Evolutionary conservation across 1,284 basidiomycete species (phyloP).

Genomic region (Spongispora temasekensis): DNA sequence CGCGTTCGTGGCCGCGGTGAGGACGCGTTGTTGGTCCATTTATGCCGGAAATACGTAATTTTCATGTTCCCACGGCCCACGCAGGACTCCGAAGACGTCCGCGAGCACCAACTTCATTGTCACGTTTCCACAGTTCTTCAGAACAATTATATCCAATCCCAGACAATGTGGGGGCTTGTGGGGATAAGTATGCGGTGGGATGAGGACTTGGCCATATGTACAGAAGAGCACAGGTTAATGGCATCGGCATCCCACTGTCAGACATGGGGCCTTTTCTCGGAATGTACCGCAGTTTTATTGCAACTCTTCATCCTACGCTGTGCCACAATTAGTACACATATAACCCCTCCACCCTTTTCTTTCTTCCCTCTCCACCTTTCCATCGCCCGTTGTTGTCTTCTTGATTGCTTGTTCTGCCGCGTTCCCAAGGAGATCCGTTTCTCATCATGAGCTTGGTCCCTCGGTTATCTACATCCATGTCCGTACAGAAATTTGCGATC

Average conservation of each 20-base stretch:
- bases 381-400: slow-evolving; percentile 4
- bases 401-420: slow-evolving; percentile 13
- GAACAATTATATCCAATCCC: too few species aligned
- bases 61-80: slow-evolving; percentile 16
- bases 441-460: slow-evolving; percentile 14
- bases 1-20: slow-evolving; percentile 16
- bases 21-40: slow-evolving; percentile 22
- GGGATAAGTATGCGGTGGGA: background rate
- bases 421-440: slow-evolving; percentile 21
- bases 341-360: slow-evolving; percentile 18
- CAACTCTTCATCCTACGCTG: slow-evolving; percentile 20
- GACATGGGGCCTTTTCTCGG: slow-evolving; percentile 23
- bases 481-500: slow-evolving; percentile 33
- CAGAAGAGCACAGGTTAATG: slow-evolving; percentile 18
- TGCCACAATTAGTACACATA: slow-evolving; percentile 35
- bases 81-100: slow-evolving; percentile 1
- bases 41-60: slow-evolving; percentile 25
- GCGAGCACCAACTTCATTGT: slow-evolving; percentile 6
- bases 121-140: slow-evolving; percentile 8
- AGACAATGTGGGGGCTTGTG: too few species aligned
- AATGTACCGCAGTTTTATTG: slow-evolving; percentile 35
- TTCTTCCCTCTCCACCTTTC: slow-evolving; percentile 13
- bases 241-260: slow-evolving; percentile 14
- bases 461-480: slow-evolving; percentile 20
- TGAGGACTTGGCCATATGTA: slow-evolving; percentile 10